A percentile compares a stretch with the other conserved stretches of the same genome.
phyloP scores from a whole-genome alignment of 345 rosid species.

The Citrus maxima region DNA sequence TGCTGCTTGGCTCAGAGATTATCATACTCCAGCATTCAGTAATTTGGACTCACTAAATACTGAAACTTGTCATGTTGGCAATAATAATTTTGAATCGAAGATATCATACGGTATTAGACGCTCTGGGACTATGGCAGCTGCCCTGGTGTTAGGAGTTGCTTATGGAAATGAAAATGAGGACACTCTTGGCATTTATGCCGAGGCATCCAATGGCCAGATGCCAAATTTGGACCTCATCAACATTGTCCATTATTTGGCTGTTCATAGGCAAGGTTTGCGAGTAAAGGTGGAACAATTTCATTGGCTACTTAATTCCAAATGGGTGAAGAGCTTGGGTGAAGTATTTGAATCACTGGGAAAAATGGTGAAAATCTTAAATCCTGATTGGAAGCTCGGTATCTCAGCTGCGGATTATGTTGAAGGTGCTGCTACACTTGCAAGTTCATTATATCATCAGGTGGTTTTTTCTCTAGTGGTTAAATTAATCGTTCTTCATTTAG shows the following conservation, averaged over 20 bases:
- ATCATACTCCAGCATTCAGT: constrained; percentile 63
- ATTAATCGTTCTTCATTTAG: not conserved
- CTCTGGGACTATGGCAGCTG: constrained; percentile 51
- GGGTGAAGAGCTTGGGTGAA: constrained; percentile 56
- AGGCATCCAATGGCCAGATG: constrained; percentile 98
- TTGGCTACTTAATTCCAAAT: constrained; percentile 54
- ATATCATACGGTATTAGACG: constrained; percentile 49
- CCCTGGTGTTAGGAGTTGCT: constrained; percentile 78
- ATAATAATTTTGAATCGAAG: constrained; percentile 19
- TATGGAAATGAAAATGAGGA: constrained; percentile 52
- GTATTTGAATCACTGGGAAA: constrained; percentile 60
- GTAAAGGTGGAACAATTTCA: constrained; percentile 67
- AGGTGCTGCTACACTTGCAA: constrained; percentile 83
- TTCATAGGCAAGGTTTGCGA: constrained; percentile 80
- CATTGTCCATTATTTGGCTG: constrained; percentile 82
- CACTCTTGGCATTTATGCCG: constrained; percentile 70
- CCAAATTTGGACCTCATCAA: constrained; percentile 95
- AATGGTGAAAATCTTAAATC: constrained; percentile 53
- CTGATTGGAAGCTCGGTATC: constrained; percentile 74
- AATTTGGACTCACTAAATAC: constrained; percentile 24
- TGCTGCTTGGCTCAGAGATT: constrained; percentile 83
- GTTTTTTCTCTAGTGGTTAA: not conserved
- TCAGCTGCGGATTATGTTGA: constrained; percentile 77
- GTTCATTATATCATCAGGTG: constrained; percentile 90
- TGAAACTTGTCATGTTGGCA: constrained; percentile 25